These are phyloP conservation scores for Athelia sp. DNA, from an alignment of 1,284 basidiomycete species.

Conservation along the genomic window DNA sequence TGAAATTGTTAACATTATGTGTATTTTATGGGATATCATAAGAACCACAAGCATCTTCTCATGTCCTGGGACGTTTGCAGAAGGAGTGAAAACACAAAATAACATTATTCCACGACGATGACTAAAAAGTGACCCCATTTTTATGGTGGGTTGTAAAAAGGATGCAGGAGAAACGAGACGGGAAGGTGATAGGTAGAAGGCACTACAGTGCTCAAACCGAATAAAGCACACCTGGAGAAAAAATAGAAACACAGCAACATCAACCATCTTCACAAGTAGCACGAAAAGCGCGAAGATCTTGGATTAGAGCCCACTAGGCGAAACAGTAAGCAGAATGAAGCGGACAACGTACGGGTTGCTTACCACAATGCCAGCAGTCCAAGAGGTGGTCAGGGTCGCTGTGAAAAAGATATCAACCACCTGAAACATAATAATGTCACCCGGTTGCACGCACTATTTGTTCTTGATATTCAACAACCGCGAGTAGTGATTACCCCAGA, in stretches of 20 bases:
- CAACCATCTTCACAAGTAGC: neutral
- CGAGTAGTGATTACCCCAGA: slow-evolving; percentile 51
- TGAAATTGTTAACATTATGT: no score
- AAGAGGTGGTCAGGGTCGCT: slow-evolving; percentile 50
- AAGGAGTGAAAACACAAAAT: no score
- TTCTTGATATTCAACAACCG: slow-evolving; percentile 43
- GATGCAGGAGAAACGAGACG: no score
- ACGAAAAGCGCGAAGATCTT: neutral
- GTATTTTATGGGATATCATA: no score
- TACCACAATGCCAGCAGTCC: slow-evolving; percentile 60
- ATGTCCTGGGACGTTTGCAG: no score
- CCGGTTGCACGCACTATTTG: slow-evolving; percentile 41
- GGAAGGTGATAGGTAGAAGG: no score
- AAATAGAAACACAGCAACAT: neutral
- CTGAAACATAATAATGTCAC: neutral
- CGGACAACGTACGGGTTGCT: slow-evolving; percentile 13
- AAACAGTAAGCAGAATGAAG: neutral
- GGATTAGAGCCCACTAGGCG: neutral
- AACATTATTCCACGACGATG: no score
- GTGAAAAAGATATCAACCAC: slow-evolving; percentile 5
- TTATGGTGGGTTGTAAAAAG: no score
- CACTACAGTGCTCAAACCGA: neutral
- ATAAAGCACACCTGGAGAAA: neutral
- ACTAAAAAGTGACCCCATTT: no score
- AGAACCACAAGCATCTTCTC: no score